A percentile compares a stretch with the other conserved stretches of the same genome.
Conservation (phyloP, 495 filamentous ascomycete species). For the Annulohypoxylon moriforme region DNA sequence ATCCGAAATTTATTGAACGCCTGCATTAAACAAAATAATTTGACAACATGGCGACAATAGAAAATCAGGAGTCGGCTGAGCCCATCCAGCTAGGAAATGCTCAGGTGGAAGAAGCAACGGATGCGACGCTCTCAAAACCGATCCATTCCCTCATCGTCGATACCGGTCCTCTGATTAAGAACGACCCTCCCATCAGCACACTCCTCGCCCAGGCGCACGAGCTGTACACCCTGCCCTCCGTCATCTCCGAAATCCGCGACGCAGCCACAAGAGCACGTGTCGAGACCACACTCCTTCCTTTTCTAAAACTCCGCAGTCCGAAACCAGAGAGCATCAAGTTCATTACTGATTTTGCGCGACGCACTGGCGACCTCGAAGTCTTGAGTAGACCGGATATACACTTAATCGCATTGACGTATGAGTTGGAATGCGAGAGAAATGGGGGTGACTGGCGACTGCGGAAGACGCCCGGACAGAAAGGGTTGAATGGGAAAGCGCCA, state of each 20-base stretch:
- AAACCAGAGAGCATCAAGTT: constrained; percentile 77
- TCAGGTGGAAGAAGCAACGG: constrained; percentile 10
- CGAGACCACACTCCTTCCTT: constrained; percentile 84
- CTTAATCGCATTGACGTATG: constrained; percentile 89
- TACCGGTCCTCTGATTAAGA: constrained; percentile 90
- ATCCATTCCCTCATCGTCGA: constrained; percentile 90
- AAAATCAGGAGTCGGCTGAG: constrained; percentile 21
- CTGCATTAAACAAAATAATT: not conserved
- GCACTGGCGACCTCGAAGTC: constrained; percentile 88
- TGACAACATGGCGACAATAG: constrained; percentile 37
- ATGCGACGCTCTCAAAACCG: constrained; percentile 61
- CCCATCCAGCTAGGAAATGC: not conserved
- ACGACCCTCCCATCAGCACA: constrained; percentile 82
- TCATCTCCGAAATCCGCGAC: constrained; percentile 90
- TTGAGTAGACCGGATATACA: constrained; percentile 89
- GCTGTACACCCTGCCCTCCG: constrained; percentile 85
- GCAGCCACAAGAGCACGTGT: constrained; percentile 80
- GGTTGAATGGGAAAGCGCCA: constrained; percentile 75
- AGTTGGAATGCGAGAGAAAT: constrained; percentile 86
- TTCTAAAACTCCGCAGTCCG: constrained; percentile 80
- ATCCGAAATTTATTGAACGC: not conserved
- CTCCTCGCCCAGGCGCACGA: constrained; percentile 79
- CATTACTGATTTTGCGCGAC: constrained; percentile 85
- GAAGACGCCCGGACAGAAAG: constrained; percentile 79
- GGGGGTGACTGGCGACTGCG: constrained; percentile 85